phyloP scores from a whole-genome alignment of 768 basidiomycete species.

The Mycena capillaripes region DNA sequence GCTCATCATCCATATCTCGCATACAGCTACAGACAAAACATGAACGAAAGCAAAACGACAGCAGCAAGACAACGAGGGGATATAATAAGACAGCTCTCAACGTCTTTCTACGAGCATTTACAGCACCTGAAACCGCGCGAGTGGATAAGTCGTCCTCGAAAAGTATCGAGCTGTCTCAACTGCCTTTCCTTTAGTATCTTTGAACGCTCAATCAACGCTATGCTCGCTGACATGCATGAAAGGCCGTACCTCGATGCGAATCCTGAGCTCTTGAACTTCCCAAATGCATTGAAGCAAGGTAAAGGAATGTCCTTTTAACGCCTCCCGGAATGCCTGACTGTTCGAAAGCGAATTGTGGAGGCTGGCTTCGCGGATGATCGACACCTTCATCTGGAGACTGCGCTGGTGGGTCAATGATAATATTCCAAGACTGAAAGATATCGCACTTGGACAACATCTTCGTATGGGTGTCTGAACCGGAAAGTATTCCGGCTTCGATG shows the following conservation, averaged over 20 bases:
- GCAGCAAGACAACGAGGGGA: too few species aligned
- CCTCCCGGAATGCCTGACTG: neutral
- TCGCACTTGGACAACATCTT: slow-evolving; percentile 8
- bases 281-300: slow-evolving; percentile 13
- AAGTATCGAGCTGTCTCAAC: neutral
- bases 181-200: slow-evolving; percentile 19
- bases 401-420: neutral
- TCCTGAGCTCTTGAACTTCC: slow-evolving; percentile 15
- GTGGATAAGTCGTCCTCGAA: neutral
- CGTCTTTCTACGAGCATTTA: slow-evolving; percentile 56
- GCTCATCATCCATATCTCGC: too few species aligned
- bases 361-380: slow-evolving; percentile 9
- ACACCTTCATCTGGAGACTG: slow-evolving; percentile 21
- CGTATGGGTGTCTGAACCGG: slow-evolving; percentile 4
- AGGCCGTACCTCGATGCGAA: slow-evolving; percentile 1
- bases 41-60: too few species aligned
- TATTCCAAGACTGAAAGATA: neutral
- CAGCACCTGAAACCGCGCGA: neutral
- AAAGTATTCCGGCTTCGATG: slow-evolving; percentile 11
- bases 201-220: neutral
- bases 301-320: slow-evolving; percentile 4
- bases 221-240: neutral
- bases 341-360: slow-evolving; percentile 12
- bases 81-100: too few species aligned
- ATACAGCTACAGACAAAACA: too few species aligned